Percentiles rank a stretch among this genome's conserved stretches.
phyloP scores from a whole-genome alignment of 139 green algal genomes.

The Edaphochlamys debaryana region DNA sequence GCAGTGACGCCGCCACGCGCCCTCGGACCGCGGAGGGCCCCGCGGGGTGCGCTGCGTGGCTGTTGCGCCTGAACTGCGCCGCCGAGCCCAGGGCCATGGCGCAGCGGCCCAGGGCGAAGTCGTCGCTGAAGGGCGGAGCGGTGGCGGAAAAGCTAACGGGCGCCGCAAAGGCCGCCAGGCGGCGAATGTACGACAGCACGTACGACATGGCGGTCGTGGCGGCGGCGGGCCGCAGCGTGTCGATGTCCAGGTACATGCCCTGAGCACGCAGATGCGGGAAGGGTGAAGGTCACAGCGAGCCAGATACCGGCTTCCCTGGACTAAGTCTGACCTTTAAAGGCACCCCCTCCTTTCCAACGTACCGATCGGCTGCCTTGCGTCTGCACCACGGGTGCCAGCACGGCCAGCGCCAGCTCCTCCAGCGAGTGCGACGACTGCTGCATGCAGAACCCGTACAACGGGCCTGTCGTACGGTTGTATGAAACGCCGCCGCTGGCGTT shows the following conservation, averaged over 20 bases:
- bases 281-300: too few relatives aligned
- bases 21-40: neutral
- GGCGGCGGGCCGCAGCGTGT: neutral
- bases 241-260: conserved; percentile 2
- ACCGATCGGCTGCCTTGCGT: too few relatives aligned
- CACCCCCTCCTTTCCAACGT: too few relatives aligned
- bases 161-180: neutral
- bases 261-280: too few relatives aligned
- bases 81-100: neutral
- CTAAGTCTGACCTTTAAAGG: too few relatives aligned
- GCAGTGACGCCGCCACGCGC: neutral
- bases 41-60: neutral
- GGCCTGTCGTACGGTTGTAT: neutral
- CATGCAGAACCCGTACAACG: neutral
- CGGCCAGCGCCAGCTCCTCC: neutral
- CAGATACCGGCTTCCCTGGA: too few relatives aligned
- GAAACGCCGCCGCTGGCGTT: neutral
- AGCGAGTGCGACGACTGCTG: neutral
- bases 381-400: neutral
- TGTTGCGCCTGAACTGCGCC: conserved; percentile 29
- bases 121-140: neutral
- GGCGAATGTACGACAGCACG: neutral
- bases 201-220: conserved; percentile 10
- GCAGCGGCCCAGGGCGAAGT: conserved; percentile 7
- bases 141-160: neutral